Base-by-base conservation (phyloP, 2,329 filamentous ascomycete genomes). In the Botrytis medusae region DNA sequence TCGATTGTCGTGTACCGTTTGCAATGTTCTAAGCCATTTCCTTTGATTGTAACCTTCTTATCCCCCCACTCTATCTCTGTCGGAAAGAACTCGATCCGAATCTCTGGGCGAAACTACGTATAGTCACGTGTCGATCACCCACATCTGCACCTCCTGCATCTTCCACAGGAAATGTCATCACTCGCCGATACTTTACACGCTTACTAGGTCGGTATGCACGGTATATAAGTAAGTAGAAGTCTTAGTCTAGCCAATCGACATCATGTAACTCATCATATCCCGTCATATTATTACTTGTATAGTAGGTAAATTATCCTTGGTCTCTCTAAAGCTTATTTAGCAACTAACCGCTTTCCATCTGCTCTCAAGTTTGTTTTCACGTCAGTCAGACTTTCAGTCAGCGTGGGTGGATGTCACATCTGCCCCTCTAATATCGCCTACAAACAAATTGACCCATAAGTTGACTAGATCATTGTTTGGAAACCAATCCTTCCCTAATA, bases 31-130 rank as follows among this genome's bases (percentile, higher is more conserved):
- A n/a, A 54, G 7, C 25, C 14, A n/a, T 54, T 54, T 16, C 48
- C 48, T 54, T n/a, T 54, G 48, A 54, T 54, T 51, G 48, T n/a
- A n/a, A 51, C 48, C 22, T 54, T 54, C 48, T 25, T 25, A n/a
- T n/a, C 48, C 9, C 37, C 37, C 37, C 37, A 37, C 37, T 37
- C 37, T 37, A 8, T 37, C 4, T n/a, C 48, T 29, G 18, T 22
- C 64, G 46, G 64, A 68, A 68, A 37, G 20, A n/a, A n/a, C 9
- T 29, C 34, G 5, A 68, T 68, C 64, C 64, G 64, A 68, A 68
- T 22, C 34, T 29, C 4, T 42, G 51, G 51, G 14, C 16, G 8
- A 42, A 9, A 25, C 37, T 29, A 8, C n/a, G 7, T 5, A 14
- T 29, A 40, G 20, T 20, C 34, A 61, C 32, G 34, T 61, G 59